These are phyloP conservation scores for Euphrasia arctica DNA, from an alignment of 305 asterid genomes.

Conservation along the genomic window DNA sequence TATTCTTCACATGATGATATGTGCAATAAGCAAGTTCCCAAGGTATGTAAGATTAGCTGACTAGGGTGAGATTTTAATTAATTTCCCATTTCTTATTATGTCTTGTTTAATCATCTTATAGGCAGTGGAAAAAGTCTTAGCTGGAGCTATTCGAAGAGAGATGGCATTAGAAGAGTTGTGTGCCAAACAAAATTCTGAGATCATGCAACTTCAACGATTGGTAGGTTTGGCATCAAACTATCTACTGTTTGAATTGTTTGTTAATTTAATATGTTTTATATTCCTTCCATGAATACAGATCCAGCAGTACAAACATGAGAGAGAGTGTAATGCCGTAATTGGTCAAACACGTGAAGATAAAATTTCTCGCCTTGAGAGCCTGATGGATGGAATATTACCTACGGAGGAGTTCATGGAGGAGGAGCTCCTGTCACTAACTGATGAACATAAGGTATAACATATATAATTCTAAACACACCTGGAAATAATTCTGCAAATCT, in stretches of 20 bases:
- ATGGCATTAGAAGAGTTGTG: slow-evolving; percentile 96
- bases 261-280: slow-evolving; percentile 20
- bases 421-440: slow-evolving; percentile 62
- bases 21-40: slow-evolving; percentile 71
- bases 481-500: slow-evolving; percentile 25
- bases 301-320: slow-evolving; percentile 96
- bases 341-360: slow-evolving; percentile 94
- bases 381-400: slow-evolving; percentile 88
- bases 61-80: slow-evolving; percentile 15
- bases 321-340: slow-evolving; percentile 89
- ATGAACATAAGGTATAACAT: slow-evolving; percentile 70
- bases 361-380: slow-evolving; percentile 90
- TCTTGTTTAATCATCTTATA: slow-evolving; percentile 36
- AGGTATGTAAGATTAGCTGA: slow-evolving; percentile 47
- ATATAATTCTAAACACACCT: slow-evolving; percentile 7
- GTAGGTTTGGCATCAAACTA: slow-evolving; percentile 39
- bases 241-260: slow-evolving; percentile 19
- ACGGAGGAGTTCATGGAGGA: slow-evolving; percentile 91
- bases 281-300: slow-evolving; percentile 46
- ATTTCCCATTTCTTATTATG: slow-evolving; percentile 29
- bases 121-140: slow-evolving; percentile 97
- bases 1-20: slow-evolving; percentile 49
- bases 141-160: slow-evolving; percentile 99
- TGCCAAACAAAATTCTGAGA: slow-evolving; percentile 71
- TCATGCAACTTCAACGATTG: slow-evolving; percentile 89